These are phyloP conservation scores for Tricholoma hemisulphureum DNA, from an alignment of 768 basidiomycete genomes.

Conservation along the genomic window DNA sequence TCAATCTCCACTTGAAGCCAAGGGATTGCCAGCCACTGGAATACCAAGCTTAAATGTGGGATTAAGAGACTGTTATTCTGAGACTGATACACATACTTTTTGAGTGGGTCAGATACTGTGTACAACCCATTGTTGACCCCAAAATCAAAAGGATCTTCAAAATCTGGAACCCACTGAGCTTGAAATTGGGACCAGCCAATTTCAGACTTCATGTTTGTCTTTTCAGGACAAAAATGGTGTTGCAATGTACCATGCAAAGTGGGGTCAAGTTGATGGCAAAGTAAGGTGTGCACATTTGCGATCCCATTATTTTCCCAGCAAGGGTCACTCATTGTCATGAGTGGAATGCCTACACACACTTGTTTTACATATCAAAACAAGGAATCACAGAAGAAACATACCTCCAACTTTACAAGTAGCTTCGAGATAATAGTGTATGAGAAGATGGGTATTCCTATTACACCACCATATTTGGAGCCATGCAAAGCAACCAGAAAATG, in stretches of 20 bases:
- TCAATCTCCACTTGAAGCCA: slow-evolving; percentile 35
- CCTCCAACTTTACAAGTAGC: too few relatives aligned
- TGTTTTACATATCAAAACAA: too few relatives aligned
- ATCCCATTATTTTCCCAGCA: slow-evolving; percentile 34
- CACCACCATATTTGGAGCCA: too few relatives aligned
- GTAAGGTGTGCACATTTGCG: slow-evolving; percentile 35
- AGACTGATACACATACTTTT: slow-evolving; percentile 14
- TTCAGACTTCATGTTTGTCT: slow-evolving; percentile 40
- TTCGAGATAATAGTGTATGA: too few relatives aligned
- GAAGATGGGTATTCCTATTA: too few relatives aligned
- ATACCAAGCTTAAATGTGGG: slow-evolving; percentile 8
- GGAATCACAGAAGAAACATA: too few relatives aligned
- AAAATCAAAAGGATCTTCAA: slow-evolving; percentile 33
- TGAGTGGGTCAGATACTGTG: slow-evolving; percentile 20
- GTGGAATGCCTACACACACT: too few relatives aligned
- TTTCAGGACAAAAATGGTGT: slow-evolving; percentile 33
- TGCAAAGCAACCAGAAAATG: too few relatives aligned
- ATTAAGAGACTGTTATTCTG: not conserved
- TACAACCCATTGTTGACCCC: slow-evolving; percentile 31
- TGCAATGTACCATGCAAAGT: slow-evolving; percentile 31
- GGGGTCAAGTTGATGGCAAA: slow-evolving; percentile 34
- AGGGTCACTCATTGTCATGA: slow-evolving; percentile 37
- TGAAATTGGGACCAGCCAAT: slow-evolving; percentile 37
- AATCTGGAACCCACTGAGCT: slow-evolving; percentile 32
- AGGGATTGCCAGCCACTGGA: slow-evolving; percentile 33